Evolutionary conservation across 2,329 filamentous ascomycete genomes (phyloP).

Genomic region (Microdochium bolleyi): DNA sequence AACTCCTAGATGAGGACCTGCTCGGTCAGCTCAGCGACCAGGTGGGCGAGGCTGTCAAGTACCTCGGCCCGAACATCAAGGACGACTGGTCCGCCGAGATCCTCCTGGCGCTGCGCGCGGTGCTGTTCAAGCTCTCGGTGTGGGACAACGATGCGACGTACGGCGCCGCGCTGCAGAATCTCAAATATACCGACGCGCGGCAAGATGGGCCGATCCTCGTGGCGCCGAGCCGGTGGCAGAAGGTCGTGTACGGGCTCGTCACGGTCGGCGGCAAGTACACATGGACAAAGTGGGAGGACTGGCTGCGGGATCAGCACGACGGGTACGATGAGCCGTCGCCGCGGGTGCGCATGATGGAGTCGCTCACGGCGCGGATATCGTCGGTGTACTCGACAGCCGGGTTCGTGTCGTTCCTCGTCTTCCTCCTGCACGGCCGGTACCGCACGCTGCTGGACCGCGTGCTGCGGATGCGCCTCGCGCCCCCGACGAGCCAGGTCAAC

Average conservation of each 20-base stretch:
- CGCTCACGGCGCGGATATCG: slow-evolving; percentile 59
- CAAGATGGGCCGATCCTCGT: slow-evolving; percentile 52
- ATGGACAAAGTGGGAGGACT: slow-evolving; percentile 88
- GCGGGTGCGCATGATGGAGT: slow-evolving; percentile 48
- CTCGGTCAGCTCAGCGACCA: slow-evolving; percentile 78
- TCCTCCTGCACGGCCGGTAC: slow-evolving; percentile 85
- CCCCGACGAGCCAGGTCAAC: slow-evolving; percentile 76
- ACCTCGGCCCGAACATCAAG: slow-evolving; percentile 66
- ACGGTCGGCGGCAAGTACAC: slow-evolving; percentile 84
- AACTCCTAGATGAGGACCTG: slow-evolving; percentile 89
- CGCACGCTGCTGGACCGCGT: slow-evolving; percentile 82
- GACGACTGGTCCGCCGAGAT: slow-evolving; percentile 90
- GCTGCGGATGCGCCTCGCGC: slow-evolving; percentile 75
- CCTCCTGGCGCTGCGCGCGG: slow-evolving; percentile 62
- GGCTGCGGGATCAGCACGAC: slow-evolving; percentile 69
- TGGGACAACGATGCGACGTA: slow-evolving; percentile 97
- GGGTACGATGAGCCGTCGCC: slow-evolving; percentile 58
- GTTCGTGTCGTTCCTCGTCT: slow-evolving; percentile 80
- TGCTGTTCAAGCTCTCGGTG: slow-evolving; percentile 89
- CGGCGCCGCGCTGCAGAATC: slow-evolving; percentile 84
- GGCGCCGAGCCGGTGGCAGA: slow-evolving; percentile 74
- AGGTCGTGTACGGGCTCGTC: slow-evolving; percentile 72
- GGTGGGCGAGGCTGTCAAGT: slow-evolving; percentile 80
- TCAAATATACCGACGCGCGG: slow-evolving; percentile 82
- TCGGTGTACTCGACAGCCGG: slow-evolving; percentile 75